Evolutionary conservation across 164 flowering plant species (phyloP).

Genomic region (Nymphaea colorata): DNA sequence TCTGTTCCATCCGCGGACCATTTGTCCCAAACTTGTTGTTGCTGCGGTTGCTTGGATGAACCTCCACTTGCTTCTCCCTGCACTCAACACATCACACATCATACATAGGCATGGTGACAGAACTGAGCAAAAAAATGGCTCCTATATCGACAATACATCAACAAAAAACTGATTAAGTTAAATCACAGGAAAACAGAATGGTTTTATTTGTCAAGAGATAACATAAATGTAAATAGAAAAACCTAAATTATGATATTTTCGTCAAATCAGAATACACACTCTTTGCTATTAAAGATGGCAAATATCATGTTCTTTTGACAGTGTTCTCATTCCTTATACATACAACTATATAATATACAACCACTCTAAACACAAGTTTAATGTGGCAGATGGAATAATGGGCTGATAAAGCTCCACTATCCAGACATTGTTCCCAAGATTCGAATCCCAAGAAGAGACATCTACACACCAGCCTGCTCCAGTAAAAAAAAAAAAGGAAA

Average conservation of each 20-base stretch:
- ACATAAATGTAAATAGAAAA: neutral
- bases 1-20: conserved; percentile 78
- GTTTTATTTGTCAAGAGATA: neutral
- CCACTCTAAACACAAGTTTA: neutral
- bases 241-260: neutral
- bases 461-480: neutral
- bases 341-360: too few species aligned
- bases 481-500: neutral
- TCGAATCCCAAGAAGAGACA: neutral
- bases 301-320: too few species aligned
- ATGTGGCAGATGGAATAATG: neutral
- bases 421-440: neutral
- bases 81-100: neutral
- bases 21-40: conserved; percentile 51
- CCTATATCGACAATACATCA: too few species aligned
- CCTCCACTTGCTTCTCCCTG: conserved; percentile 47
- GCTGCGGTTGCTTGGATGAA: conserved; percentile 1
- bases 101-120: neutral
- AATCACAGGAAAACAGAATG: neutral
- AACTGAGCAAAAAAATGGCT: neutral
- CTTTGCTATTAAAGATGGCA: neutral
- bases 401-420: neutral
- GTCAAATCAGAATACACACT: neutral
- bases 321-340: too few species aligned
- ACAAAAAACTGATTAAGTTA: too few species aligned